phyloP scores from a whole-genome alignment of 2,329 filamentous ascomycete genomes.

The Colletotrichum sp. region DNA sequence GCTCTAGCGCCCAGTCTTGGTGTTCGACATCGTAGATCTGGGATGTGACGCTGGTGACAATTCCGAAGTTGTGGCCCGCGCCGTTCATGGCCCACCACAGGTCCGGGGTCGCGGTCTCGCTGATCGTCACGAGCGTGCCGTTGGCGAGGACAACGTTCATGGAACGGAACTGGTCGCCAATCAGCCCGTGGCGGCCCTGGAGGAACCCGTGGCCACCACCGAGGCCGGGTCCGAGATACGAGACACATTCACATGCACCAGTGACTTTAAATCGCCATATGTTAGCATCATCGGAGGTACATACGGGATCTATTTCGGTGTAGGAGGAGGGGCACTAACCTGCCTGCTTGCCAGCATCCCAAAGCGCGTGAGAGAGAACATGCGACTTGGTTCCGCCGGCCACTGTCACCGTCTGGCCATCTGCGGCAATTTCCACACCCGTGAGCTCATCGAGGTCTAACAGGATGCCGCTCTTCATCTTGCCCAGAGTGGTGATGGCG shows the following conservation, averaged over 20 bases:
- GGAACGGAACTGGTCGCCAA: not conserved
- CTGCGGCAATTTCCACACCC: too few relatives aligned
- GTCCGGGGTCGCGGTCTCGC: not conserved
- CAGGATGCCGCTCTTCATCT: too few relatives aligned
- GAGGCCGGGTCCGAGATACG: not conserved
- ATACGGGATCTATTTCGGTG: not conserved
- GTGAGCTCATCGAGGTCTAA: too few relatives aligned
- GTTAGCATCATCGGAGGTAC: not conserved
- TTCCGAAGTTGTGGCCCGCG: not conserved
- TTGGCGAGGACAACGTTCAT: not conserved
- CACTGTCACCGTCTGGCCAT: too few relatives aligned
- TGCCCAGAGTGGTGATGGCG: too few relatives aligned
- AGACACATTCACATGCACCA: too few relatives aligned
- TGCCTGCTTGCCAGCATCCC: too few relatives aligned
- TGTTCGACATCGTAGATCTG: slow-evolving; percentile 7
- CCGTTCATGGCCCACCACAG: slow-evolving; percentile 16
- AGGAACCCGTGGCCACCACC: not conserved
- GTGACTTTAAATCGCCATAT: too few relatives aligned
- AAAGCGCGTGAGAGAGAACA: too few relatives aligned
- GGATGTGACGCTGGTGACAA: not conserved
- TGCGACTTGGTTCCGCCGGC: too few relatives aligned
- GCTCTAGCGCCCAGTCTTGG: slow-evolving; percentile 44
- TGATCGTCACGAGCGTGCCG: not conserved
- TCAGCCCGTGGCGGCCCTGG: not conserved
- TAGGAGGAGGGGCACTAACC: too few relatives aligned